These are phyloP conservation scores for Fusarium dimerum DNA, from an alignment of 2,329 filamentous ascomycete species.

Conservation along the genomic window DNA sequence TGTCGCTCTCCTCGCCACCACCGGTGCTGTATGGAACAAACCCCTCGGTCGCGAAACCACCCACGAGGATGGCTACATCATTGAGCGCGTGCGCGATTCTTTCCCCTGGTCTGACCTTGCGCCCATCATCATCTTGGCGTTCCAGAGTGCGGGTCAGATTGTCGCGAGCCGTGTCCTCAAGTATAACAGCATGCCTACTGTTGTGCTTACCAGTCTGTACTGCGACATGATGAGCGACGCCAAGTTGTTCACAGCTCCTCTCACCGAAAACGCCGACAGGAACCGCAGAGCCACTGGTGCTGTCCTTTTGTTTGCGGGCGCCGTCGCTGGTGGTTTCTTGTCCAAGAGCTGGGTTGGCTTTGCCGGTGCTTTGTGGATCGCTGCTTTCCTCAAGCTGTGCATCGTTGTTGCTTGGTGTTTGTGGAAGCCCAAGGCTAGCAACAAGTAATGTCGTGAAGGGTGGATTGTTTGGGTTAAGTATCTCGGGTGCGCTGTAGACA, in stretches of 20 bases:
- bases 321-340: conserved; percentile 27
- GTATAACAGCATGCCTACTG: conserved; percentile 29
- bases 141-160: conserved; percentile 29
- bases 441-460: background rate
- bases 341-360: conserved; percentile 30
- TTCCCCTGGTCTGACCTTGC: conserved; percentile 27
- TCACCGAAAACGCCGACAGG: conserved; percentile 27
- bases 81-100: conserved; percentile 21
- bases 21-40: conserved; percentile 22
- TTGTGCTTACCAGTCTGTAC: conserved; percentile 30
- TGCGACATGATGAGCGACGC: conserved; percentile 32
- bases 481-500: no score
- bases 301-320: conserved; percentile 22
- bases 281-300: conserved; percentile 23
- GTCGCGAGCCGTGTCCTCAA: conserved; percentile 29
- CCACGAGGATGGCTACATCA: conserved; percentile 21
- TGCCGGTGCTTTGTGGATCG: conserved; percentile 30
- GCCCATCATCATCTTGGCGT: conserved; percentile 26
- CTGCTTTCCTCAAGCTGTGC: conserved; percentile 26
- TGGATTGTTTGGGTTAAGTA: no score
- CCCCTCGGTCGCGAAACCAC: conserved; percentile 14
- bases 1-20: conserved; percentile 27
- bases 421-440: conserved; percentile 25
- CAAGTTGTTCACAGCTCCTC: conserved; percentile 23
- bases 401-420: conserved; percentile 23